Conservation (phyloP, 192 early-diverging fungal genomes). For the Rhizophlyctis rosea region DNA sequence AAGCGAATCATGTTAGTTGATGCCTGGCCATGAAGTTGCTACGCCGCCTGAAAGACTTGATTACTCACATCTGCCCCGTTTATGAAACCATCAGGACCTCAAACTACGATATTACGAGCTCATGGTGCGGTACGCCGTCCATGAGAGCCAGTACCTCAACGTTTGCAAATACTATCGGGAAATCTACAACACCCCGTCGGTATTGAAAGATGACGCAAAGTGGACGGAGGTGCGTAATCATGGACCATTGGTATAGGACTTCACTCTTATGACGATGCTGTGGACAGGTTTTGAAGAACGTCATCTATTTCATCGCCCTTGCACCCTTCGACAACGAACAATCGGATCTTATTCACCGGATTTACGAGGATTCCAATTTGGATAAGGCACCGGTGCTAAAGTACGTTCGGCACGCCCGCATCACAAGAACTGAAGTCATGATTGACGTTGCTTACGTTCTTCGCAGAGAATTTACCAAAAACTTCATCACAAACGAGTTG, state of each 20-base stretch:
- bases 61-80: background rate
- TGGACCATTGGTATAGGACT: background rate
- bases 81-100: conserved; percentile 57
- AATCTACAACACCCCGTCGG: conserved; percentile 80
- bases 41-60: background rate
- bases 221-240: conserved; percentile 61
- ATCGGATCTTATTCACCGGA: conserved; percentile 85
- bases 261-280: background rate
- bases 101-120: conserved; percentile 96
- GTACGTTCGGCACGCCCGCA: conserved; percentile 49
- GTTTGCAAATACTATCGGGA: conserved; percentile 90
- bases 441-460: too few relatives aligned
- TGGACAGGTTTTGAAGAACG: conserved; percentile 68
- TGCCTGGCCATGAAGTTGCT: background rate
- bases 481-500: conserved; percentile 89
- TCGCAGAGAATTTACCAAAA: conserved; percentile 77
- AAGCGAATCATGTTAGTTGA: conserved; percentile 67
- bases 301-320: conserved; percentile 83
- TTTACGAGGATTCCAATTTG: conserved; percentile 78
- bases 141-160: conserved; percentile 86
- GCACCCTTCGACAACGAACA: conserved; percentile 96
- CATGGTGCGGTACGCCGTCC: conserved; percentile 92
- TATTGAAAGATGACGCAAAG: conserved; percentile 73
- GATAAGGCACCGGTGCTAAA: conserved; percentile 68
- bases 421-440: too few relatives aligned